These are phyloP conservation scores for Boletales sp. DNA, from an alignment of 768 basidiomycete genomes.

Conservation along the genomic window DNA sequence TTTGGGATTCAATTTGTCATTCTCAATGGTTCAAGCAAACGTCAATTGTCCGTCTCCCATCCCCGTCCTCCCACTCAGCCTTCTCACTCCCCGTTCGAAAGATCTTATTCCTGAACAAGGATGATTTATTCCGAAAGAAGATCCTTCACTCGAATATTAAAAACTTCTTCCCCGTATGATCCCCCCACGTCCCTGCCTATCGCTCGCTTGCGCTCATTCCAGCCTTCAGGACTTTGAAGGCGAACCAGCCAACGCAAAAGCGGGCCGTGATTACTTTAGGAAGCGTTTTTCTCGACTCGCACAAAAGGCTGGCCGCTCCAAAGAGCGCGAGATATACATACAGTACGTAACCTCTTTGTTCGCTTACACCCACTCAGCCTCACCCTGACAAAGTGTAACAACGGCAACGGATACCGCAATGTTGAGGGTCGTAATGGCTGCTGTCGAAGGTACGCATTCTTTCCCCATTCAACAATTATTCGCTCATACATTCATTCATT, in stretches of 20 bases:
- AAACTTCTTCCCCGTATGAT: slow-evolving; percentile 79
- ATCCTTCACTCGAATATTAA: slow-evolving; percentile 79
- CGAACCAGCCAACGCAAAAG: slow-evolving; percentile 62
- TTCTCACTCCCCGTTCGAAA: slow-evolving; percentile 23
- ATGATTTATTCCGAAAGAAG: slow-evolving; percentile 88
- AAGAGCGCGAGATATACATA: slow-evolving; percentile 89
- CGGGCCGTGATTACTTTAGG: slow-evolving; percentile 89
- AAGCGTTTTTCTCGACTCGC: slow-evolving; percentile 77
- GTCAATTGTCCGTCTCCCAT: slow-evolving; percentile 63
- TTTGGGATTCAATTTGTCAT: slow-evolving; percentile 98
- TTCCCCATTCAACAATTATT: background rate
- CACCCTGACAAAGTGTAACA: slow-evolving; percentile 54
- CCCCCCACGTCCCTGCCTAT: background rate
- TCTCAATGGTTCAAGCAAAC: slow-evolving; percentile 97
- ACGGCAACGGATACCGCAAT: slow-evolving; percentile 89
- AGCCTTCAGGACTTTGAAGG: slow-evolving; percentile 77
- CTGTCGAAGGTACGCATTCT: slow-evolving; percentile 77
- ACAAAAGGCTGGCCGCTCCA: slow-evolving; percentile 79
- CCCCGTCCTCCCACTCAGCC: background rate
- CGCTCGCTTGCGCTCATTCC: background rate
- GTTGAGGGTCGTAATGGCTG: slow-evolving; percentile 90
- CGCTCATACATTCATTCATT: slow-evolving; percentile 13
- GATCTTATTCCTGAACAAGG: slow-evolving; percentile 96
- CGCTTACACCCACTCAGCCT: too few relatives aligned
- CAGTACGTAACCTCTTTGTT: slow-evolving; percentile 56